Evolutionary conservation across 73 alveolate genomes (phyloP), one percentile per base, ranked within the genome.

Genomic region (Symbiodinium pilosum): DNA sequence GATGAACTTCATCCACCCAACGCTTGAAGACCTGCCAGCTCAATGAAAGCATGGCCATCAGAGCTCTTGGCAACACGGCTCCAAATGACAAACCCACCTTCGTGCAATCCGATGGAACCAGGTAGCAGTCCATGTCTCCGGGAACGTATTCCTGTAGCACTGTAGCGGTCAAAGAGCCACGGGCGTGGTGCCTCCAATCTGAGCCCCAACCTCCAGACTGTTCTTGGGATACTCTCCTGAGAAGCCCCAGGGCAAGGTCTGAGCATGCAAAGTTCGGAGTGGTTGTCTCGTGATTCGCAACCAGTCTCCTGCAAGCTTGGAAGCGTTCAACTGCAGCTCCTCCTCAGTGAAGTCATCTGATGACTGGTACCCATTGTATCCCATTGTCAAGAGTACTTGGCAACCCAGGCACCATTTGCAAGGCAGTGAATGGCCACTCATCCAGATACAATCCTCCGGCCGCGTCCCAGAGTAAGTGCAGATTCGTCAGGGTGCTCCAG

Each of bases 391-490:
- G 73, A 54, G 73, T 30, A 54, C 32, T 54, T 51, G 20, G 73
- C 73, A 54, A 24, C 32, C 73, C 73, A 30, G 47, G 18, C n/a
- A 16, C 30, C 24, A 26, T 43, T 21, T 41, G 41, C 86, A 20
- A 52, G 59, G 94, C 30, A 7, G 44, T 51, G 18, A 39, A 20
- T 5, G 97, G 97, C 97, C 97, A 91, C 20, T 91, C 97, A 0
- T 32, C 64, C 97, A 91, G 42, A 69, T 69, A 91, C 30, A 91
- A 47, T 12, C 97, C 97, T 9, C 97, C 97, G 11, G 97, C 97
- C 14, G 97, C 97, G 43, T 91, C 97, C 97, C 97, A 91, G 75
- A 91, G 30, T 26, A 71, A 18, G 40, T 91, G 97, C 52, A 91
- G 41, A 32, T 71, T 91, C 26, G 40, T 71, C 38, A 91, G 75